Percentiles rank a stretch among this genome's conserved stretches.
Evolutionary conservation across 108 stramenopile species (phyloP).

Genomic region (Fragilariopsis cylindrus): DNA sequence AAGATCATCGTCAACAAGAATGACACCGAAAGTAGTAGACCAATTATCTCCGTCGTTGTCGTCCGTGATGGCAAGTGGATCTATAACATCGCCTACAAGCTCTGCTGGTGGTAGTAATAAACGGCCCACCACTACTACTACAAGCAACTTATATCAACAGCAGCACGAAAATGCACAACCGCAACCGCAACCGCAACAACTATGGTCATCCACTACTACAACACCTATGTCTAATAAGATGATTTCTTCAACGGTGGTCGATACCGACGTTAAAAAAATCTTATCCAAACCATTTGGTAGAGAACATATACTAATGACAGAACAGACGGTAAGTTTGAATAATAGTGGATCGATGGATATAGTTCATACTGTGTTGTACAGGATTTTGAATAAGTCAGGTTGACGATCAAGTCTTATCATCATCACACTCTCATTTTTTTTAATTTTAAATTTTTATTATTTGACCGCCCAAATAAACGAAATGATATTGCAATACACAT

Average conservation of each 20-base stretch:
- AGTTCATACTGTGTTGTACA: background rate
- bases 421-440: background rate
- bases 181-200: background rate
- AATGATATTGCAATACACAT: too few species aligned
- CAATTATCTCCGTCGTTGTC: too few species aligned
- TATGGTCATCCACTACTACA: background rate
- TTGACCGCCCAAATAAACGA: too few species aligned
- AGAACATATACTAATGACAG: conserved; percentile 16
- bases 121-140: too few species aligned
- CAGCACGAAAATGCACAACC: background rate
- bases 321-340: conserved; percentile 6
- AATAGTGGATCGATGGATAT: background rate
- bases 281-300: conserved; percentile 16
- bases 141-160: background rate
- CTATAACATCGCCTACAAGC: too few species aligned
- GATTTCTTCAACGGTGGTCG: background rate
- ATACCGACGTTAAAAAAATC: conserved; percentile 10
- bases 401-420: background rate
- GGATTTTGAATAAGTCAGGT: background rate
- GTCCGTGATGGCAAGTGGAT: too few species aligned
- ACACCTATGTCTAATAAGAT: background rate
- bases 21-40: too few species aligned
- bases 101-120: too few species aligned
- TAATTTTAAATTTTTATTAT: background rate
- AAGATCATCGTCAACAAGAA: background rate